Base-by-base conservation (phyloP, 1,284 basidiomycete species). In the Melanopsichium pennsylvanicum region DNA sequence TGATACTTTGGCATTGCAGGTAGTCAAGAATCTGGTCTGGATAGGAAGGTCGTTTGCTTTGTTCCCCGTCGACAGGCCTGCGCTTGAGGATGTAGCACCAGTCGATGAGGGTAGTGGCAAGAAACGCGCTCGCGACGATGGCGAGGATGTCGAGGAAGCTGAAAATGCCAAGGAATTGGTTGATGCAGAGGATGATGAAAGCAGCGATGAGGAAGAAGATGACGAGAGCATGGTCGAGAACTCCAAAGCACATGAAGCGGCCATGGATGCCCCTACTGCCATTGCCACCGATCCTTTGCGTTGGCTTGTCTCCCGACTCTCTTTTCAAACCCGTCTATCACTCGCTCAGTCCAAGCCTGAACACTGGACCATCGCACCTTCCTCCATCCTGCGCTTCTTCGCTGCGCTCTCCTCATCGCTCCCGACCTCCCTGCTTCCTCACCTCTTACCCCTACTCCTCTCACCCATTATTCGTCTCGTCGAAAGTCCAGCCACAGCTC, bases 1-100 rank as follows among this genome's bases (percentile, higher is more conserved):
- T 72, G 88, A 89, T 33, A 82, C 86, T 4, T 84, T 95, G 15
- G 86, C 89, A 49, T 82, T 96, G 63, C 92, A 97, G 82, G 84
- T 93, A 13, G 92, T 97, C 76, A 97, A 97, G 84, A 93, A 97
- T 70, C 82, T 98, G 13, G 93, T 96, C 76, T 96, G 90, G 77
- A 84, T 96, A 26, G 91, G 90, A 25, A 93, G 92, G 82, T 59
- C 38, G 4, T 72, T 79, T 63, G 75, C 74, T n/a, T 45, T 61
- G 19, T 51, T 50, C 54, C 68, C 62, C 7, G 54, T 64, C 15
- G 46, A 60, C 21, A 37, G 52, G 0, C 42, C 46, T 16, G 38
- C 45, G 13, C 27, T 47, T 4, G 55, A 43, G 21, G 48, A 50
- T 15, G 45, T 48, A 4, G 11, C 18, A 7, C 19, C 18, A 12